Percentiles rank a stretch among this genome's conserved stretches.
Evolutionary conservation across 225 moss, liverwort and hornwort genomes (phyloP).

Genomic region (Bryoerythrophyllum caledonicum): DNA sequence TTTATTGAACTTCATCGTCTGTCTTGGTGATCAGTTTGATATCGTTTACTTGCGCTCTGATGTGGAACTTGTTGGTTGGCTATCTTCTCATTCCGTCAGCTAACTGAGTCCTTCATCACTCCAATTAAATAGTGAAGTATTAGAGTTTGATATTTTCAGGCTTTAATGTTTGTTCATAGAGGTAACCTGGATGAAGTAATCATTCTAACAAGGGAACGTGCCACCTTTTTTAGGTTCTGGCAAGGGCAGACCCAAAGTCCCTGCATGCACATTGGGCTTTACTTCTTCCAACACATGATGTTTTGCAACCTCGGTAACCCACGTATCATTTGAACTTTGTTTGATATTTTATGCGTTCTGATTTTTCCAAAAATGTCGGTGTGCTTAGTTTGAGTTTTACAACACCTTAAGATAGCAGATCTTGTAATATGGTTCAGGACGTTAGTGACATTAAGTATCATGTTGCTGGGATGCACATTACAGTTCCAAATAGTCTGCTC

Average conservation of each 20-base stretch:
- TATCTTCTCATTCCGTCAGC: conserved; percentile 17
- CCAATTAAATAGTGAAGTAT: conserved; percentile 6
- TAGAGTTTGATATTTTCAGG: background rate
- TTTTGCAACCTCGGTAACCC: conserved; percentile 76
- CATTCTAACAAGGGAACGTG: conserved; percentile 18
- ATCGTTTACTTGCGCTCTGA: background rate
- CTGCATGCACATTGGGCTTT: conserved; percentile 91
- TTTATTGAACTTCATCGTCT: conserved; percentile 18
- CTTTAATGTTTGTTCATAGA: background rate
- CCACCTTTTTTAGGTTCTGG: conserved; percentile 59
- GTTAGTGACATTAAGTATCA: background rate
- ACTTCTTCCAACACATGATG: conserved; percentile 82
- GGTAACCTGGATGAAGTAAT: conserved; percentile 2
- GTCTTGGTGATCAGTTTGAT: conserved; percentile 9
- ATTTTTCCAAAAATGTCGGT: background rate
- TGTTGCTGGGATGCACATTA: background rate
- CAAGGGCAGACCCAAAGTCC: conserved; percentile 82
- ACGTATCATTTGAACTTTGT: conserved; percentile 10
- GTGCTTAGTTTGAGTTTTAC: conserved; percentile 21
- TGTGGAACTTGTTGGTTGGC: background rate
- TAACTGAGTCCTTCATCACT: background rate
- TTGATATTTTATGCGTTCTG: background rate
- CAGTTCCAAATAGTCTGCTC: conserved; percentile 6
- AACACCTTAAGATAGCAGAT: background rate
- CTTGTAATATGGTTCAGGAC: conserved; percentile 1